Base-by-base conservation (phyloP, 2,329 filamentous ascomycete genomes). In the Hirsutella rhossiliensis region DNA sequence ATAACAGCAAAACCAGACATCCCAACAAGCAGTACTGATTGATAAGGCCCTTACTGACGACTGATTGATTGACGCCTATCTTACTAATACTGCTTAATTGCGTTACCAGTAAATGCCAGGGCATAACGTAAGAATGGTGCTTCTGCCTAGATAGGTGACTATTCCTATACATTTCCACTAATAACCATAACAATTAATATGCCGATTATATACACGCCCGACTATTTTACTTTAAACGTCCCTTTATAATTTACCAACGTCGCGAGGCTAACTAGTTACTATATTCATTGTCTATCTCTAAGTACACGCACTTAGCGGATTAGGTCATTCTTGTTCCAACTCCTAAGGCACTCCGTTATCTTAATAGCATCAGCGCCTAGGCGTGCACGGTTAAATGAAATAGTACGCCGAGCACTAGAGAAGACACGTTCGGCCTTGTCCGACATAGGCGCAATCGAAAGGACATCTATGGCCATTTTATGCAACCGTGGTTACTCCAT, bases 271-370 rank as follows among this genome's bases (percentile, higher is more conserved):
- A 9, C 17, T 15, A n/a, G 5, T 38, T 30, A 42, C 18, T 20
- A 31, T 39, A 44, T 20, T 34, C 32, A 5, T 34, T 19, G 17
- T 34, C 37, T 5, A 15, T 44, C 28, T 30, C 19, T n/a, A 8
- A 40, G 11, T 40, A 44, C 38, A 43, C 42, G 4, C 15, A 45
- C 38, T 17, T 40, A 28, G 2, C 34, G 40, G 28, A 45, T 43
- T 31, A 43, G 42, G 42, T 43, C 42, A 18, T 39, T 39, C 27
- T 43, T 43, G 42, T 39, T 44, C 46, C 41, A 48, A 23, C 38
- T 45, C 23, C 46, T 18, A 43, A 48, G 38, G 43, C 46, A 48
- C 43, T 48, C 43, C 13, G 41, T 41, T 38, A 43, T 48, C 43
- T 48, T 32, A 42, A 48, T 48, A 11, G 38, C 45, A 8, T 48